Percentiles rank a stretch among this genome's conserved stretches.
Evolutionary conservation across 2,329 filamentous ascomycete genomes (phyloP).

Genomic region (Talaromyces sp.): DNA sequence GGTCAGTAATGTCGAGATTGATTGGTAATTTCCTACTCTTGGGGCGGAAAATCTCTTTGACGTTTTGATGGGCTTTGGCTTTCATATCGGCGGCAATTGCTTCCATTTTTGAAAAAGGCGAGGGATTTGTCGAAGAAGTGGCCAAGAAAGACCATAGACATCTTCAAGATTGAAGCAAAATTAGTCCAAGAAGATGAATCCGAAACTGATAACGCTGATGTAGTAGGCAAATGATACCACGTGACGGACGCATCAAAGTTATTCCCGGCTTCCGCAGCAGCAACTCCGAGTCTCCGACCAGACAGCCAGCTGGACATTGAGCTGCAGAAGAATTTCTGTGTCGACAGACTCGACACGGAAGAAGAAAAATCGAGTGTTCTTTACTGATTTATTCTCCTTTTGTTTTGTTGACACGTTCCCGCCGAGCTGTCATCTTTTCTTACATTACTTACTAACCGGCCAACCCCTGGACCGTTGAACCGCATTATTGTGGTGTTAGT

Average conservation of each 20-base stretch:
- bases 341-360: not conserved
- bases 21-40: slow-evolving; percentile 7
- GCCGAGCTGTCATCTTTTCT: not conserved
- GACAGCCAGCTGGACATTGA: not conserved
- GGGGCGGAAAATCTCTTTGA: slow-evolving; percentile 5
- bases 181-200: too few species aligned
- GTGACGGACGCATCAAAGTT: not conserved
- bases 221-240: not conserved
- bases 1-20: not conserved
- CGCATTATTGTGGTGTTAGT: not conserved
- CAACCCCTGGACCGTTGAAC: not conserved
- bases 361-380: not conserved
- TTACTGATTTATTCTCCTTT: not conserved
- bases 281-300: not conserved
- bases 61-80: not conserved
- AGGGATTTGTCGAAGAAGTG: slow-evolving; percentile 1
- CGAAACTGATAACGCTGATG: too few species aligned
- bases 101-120: slow-evolving; percentile 3
- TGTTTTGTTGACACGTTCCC: not conserved
- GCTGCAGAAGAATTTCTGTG: not conserved
- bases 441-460: not conserved
- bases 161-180: too few species aligned
- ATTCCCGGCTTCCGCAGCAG: not conserved
- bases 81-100: slow-evolving; percentile 4
- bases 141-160: not conserved